Percentiles rank a stretch among this genome's conserved stretches.
Evolutionary conservation across 1,284 basidiomycete species (phyloP).

Genomic region (Papiliotrema fonsecae): DNA sequence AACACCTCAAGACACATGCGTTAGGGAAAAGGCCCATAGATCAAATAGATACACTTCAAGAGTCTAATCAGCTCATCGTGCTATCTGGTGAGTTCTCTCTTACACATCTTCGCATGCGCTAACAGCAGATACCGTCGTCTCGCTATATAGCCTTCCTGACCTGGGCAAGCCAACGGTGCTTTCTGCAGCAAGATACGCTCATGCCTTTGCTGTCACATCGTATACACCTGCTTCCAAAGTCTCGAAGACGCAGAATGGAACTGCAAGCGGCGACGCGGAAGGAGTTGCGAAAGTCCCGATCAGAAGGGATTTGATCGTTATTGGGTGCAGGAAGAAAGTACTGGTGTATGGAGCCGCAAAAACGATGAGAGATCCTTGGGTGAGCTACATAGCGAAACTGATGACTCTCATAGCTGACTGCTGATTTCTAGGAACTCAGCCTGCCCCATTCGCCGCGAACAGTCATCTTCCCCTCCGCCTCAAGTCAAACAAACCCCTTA

Average conservation of each 20-base stretch:
- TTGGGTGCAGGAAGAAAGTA: constrained; percentile 80
- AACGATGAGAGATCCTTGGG: constrained; percentile 21
- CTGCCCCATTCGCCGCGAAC: constrained; percentile 77
- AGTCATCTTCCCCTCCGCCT: constrained; percentile 38
- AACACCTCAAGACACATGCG: constrained; percentile 63
- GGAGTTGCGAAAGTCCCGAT: too few relatives aligned
- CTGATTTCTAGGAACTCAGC: constrained; percentile 59
- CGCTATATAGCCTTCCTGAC: constrained; percentile 57
- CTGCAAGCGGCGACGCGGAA: constrained; percentile 48
- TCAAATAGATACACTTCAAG: constrained; percentile 75
- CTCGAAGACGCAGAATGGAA: constrained; percentile 2
- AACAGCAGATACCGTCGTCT: constrained; percentile 42
- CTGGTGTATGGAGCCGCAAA: constrained; percentile 57
- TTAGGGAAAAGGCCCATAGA: constrained; percentile 71
- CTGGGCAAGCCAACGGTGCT: constrained; percentile 62
- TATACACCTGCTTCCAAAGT: constrained; percentile 15
- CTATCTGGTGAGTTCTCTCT: constrained; percentile 62
- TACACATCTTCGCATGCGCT: background rate
- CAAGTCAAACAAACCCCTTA: constrained; percentile 25
- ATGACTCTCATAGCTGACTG: too few relatives aligned
- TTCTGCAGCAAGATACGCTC: constrained; percentile 67
- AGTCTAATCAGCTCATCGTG: constrained; percentile 72
- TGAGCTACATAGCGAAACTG: background rate
- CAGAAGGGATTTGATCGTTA: constrained; percentile 59
- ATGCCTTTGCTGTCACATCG: constrained; percentile 63